phyloP scores from a whole-genome alignment of 2,329 filamentous ascomycete genomes.

The Diaporthe ampelina region DNA sequence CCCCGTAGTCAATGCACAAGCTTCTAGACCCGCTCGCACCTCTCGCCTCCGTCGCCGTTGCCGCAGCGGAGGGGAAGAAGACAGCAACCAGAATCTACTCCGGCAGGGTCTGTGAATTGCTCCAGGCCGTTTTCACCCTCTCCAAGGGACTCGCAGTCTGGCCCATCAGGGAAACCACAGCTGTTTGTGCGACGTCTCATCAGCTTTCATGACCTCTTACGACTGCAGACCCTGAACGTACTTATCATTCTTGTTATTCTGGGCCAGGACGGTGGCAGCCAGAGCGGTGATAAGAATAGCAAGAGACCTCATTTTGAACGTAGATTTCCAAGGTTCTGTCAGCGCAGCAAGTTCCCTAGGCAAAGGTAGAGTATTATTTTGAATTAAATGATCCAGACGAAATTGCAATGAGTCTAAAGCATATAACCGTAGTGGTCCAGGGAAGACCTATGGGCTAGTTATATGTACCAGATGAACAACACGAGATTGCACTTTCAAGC shows the following conservation, averaged over 20 bases:
- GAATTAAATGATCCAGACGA: neutral
- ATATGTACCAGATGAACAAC: neutral
- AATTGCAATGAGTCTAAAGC: neutral
- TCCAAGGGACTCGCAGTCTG: constrained; percentile 14
- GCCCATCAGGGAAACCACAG: constrained; percentile 1
- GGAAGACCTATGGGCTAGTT: neutral
- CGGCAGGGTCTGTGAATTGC: constrained; percentile 1
- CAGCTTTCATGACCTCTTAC: neutral
- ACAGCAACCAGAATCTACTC: neutral
- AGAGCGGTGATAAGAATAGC: neutral
- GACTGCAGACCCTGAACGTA: neutral
- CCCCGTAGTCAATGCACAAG: too few relatives aligned
- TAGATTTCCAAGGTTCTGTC: neutral
- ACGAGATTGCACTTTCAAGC: neutral
- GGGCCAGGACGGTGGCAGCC: constrained; percentile 13
- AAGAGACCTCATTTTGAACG: constrained; percentile 5
- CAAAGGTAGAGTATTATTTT: constrained; percentile 8
- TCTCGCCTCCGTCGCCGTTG: constrained; percentile 3
- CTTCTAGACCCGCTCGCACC: constrained; percentile 4
- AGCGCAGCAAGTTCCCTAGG: neutral
- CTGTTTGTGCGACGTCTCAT: neutral
- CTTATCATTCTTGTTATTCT: constrained; percentile 18
- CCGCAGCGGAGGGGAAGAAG: constrained; percentile 7
- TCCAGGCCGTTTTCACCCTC: constrained; percentile 8
- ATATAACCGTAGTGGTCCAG: too few relatives aligned